A percentile compares a stretch with the other conserved stretches of the same genome.
Evolutionary conservation across 2,329 filamentous ascomycete species (phyloP).

Genomic region (Westerdykella ornata): DNA sequence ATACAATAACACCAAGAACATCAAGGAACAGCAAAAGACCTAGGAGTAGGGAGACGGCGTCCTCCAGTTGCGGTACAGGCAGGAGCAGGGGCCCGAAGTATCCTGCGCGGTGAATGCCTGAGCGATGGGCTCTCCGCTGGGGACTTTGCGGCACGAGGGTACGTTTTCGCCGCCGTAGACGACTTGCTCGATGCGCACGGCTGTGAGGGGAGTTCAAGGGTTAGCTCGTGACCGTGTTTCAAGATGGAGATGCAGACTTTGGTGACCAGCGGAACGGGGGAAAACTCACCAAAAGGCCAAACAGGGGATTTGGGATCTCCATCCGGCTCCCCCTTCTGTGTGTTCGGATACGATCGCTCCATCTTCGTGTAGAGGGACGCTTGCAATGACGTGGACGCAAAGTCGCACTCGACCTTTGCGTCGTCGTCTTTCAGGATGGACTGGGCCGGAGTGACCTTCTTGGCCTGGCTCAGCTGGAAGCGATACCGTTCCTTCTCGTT

Average conservation of each 20-base stretch:
- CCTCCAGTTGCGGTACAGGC: conserved; percentile 42
- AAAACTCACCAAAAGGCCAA: conserved; percentile 32
- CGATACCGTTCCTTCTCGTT: conserved; percentile 50
- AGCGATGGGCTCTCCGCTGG: conserved; percentile 35
- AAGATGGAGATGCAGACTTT: background rate
- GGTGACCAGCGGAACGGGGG: no score
- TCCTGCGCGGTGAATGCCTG: conserved; percentile 32
- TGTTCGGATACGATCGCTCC: conserved; percentile 36
- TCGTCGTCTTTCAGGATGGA: conserved; percentile 40
- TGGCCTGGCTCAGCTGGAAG: conserved; percentile 51
- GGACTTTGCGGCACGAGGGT: conserved; percentile 49
- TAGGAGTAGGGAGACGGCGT: conserved; percentile 7
- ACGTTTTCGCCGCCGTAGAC: conserved; percentile 45
- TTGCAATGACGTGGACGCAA: conserved; percentile 50
- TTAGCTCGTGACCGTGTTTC: background rate
- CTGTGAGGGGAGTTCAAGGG: conserved; percentile 17
- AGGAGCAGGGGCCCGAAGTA: conserved; percentile 37
- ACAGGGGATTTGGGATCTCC: conserved; percentile 28
- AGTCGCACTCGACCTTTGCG: conserved; percentile 51
- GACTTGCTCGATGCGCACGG: conserved; percentile 51
- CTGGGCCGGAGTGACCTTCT: conserved; percentile 47
- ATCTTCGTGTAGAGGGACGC: conserved; percentile 57
- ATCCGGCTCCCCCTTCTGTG: conserved; percentile 21
- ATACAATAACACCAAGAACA: background rate
- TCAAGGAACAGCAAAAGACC: background rate